These are phyloP conservation scores for Imleria badia DNA, from an alignment of 768 basidiomycete species.

Conservation along the genomic window DNA sequence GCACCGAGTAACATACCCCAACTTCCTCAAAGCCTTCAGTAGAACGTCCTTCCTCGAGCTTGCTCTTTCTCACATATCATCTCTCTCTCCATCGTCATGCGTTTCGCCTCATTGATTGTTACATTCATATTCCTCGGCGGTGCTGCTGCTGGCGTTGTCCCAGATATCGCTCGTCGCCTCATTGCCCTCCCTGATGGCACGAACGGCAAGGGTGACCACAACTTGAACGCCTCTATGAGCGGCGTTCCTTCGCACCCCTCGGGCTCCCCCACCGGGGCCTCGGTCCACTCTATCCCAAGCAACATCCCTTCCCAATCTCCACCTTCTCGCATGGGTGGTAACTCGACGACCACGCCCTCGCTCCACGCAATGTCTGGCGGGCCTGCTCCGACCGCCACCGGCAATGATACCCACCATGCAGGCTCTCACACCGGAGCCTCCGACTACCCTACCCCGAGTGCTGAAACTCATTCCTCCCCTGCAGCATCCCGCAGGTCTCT, in stretches of 20 bases:
- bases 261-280: background rate
- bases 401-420: background rate
- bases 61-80: background rate
- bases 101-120: background rate
- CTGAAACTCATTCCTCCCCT: background rate
- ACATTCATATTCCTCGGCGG: constrained; percentile 4
- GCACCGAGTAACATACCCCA: background rate
- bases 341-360: background rate
- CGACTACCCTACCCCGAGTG: background rate
- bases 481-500: background rate
- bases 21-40: background rate
- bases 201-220: background rate
- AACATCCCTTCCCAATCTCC: background rate
- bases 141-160: constrained; percentile 7
- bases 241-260: background rate
- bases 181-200: no score
- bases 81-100: constrained; percentile 9
- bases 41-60: background rate
- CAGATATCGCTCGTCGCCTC: background rate
- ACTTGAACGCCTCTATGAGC: background rate
- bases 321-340: background rate
- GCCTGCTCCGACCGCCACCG: background rate
- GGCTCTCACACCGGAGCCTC: background rate
- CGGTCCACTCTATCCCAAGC: background rate
- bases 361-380: background rate